Conservation (phyloP, 768 basidiomycete genomes). For the Termitomyces sp. region DNA sequence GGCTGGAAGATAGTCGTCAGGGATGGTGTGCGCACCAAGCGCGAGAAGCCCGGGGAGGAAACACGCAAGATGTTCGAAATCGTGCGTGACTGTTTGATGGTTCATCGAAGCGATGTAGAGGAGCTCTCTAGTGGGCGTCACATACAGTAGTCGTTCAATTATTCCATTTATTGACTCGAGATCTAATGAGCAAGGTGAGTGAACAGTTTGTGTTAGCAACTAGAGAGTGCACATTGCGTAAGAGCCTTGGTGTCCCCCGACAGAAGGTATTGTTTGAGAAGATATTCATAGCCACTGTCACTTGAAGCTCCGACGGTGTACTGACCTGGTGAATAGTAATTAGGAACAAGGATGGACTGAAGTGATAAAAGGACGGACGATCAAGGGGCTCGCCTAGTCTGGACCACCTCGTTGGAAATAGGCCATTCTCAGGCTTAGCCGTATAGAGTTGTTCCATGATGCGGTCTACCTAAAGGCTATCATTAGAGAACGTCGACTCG, state of each 20-base stretch:
- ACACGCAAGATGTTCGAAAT: conserved; percentile 64
- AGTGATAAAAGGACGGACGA: conserved; percentile 15
- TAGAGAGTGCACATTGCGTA: conserved; percentile 41
- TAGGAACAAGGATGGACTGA: background rate
- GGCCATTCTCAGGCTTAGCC: conserved; percentile 24
- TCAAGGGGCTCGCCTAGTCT: conserved; percentile 19
- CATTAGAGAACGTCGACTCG: background rate
- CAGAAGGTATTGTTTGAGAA: conserved; percentile 61
- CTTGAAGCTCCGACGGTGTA: conserved; percentile 52
- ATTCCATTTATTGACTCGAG: conserved; percentile 47
- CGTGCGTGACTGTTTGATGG: conserved; percentile 30
- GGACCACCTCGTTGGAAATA: conserved; percentile 31
- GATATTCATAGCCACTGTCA: conserved; percentile 66
- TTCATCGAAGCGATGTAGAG: conserved; percentile 58
- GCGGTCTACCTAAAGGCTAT: conserved; percentile 23
- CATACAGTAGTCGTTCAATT: conserved; percentile 50
- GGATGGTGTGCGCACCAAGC: conserved; percentile 51
- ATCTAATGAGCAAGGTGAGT: conserved; percentile 26
- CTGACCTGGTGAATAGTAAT: conserved; percentile 23
- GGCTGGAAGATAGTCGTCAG: conserved; percentile 21
- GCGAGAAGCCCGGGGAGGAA: conserved; percentile 65
- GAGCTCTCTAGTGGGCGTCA: conserved; percentile 51
- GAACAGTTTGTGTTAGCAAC: background rate
- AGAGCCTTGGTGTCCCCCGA: conserved; percentile 40
- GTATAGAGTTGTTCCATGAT: conserved; percentile 34